Conservation (phyloP, 164 flowering plant species). For the Annona cherimola region DNA sequence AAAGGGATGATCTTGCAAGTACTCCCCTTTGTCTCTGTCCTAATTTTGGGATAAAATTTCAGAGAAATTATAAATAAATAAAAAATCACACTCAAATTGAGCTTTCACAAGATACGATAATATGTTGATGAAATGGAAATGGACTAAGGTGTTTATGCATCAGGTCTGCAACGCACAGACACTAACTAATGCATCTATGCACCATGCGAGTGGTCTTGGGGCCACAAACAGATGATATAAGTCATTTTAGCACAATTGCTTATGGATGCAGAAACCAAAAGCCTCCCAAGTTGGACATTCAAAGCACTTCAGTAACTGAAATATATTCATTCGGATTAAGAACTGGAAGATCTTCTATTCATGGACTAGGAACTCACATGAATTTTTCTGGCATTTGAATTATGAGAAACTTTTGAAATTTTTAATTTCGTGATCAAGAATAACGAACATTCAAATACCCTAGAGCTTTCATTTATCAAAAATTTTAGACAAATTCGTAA, state of each 20-base stretch:
- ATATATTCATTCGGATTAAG: not conserved
- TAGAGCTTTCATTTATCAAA: too few relatives aligned
- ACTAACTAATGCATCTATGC: too few relatives aligned
- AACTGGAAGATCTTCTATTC: not conserved
- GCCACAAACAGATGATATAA: not conserved
- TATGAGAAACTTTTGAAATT: not conserved
- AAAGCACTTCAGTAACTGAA: not conserved
- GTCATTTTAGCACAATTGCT: not conserved
- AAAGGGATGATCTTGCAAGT: conserved; percentile 68
- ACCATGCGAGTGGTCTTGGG: not conserved
- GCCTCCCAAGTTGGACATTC: not conserved
- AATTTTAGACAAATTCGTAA: too few relatives aligned
- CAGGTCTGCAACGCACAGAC: not conserved
- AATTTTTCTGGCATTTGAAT: not conserved
- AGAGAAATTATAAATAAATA: conserved; percentile 9
- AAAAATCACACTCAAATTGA: not conserved
- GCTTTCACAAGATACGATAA: not conserved
- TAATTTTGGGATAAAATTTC: conserved; percentile 36
- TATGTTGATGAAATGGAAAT: not conserved
- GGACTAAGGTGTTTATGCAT: not conserved
- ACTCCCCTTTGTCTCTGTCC: conserved; percentile 96
- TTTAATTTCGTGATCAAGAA: not conserved
- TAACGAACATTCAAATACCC: too few relatives aligned
- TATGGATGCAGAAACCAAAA: not conserved
- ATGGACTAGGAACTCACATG: not conserved